Conservation (phyloP, 768 basidiomycete genomes). For the Cystofilobasidium capitatum region DNA sequence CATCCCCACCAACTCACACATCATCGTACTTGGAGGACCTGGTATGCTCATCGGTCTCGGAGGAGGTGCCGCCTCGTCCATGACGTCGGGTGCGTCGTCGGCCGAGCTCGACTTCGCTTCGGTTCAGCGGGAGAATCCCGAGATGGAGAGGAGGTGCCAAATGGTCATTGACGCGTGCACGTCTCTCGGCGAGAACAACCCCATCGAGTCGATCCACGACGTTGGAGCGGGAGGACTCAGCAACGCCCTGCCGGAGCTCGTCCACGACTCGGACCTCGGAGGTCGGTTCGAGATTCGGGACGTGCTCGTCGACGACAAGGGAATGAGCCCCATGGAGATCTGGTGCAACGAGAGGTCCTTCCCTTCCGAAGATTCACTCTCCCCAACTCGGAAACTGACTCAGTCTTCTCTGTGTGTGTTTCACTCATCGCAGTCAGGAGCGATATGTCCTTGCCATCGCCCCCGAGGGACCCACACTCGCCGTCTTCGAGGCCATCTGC, state of each 20-base stretch:
- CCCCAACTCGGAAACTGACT: background rate
- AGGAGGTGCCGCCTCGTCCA: constrained; percentile 91
- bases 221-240: constrained; percentile 95
- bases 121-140: constrained; percentile 94
- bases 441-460: constrained; percentile 89
- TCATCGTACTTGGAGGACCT: constrained; percentile 89
- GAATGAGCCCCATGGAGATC: constrained; percentile 99
- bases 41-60: constrained; percentile 94
- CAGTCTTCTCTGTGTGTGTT: background rate
- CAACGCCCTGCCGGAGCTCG: constrained; percentile 91
- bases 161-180: constrained; percentile 93
- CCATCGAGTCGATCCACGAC: constrained; percentile 93
- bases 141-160: constrained; percentile 95
- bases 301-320: constrained; percentile 77
- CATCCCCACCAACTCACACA: constrained; percentile 71
- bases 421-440: constrained; percentile 53
- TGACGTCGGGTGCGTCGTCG: constrained; percentile 77
- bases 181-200: constrained; percentile 51
- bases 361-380: background rate
- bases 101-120: constrained; percentile 95
- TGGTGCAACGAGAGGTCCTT: constrained; percentile 83
- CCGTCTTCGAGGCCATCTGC: constrained; percentile 64
- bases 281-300: constrained; percentile 89
- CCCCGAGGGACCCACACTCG: constrained; percentile 48
- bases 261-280: constrained; percentile 88